A percentile compares a stretch with the other conserved stretches of the same genome.
Conservation (phyloP, 495 filamentous ascomycete genomes). For the Aspergillus ellipticus region DNA sequence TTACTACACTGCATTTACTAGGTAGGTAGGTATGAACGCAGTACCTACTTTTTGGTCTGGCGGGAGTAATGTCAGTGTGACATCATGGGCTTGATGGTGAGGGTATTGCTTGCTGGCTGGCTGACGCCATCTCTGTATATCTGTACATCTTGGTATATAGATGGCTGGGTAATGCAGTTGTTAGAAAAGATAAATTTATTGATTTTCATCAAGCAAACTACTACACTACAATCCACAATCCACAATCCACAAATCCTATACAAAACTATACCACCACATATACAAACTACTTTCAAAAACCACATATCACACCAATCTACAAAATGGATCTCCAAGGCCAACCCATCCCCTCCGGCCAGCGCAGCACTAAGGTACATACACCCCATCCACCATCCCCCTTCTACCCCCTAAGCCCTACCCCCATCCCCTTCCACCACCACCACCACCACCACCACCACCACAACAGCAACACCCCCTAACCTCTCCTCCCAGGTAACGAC, state of each 20-base stretch:
- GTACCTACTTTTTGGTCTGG: too few relatives aligned
- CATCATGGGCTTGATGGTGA: conserved; percentile 27
- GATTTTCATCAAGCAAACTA: neutral
- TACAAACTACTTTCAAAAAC: conserved; percentile 2
- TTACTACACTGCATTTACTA: too few relatives aligned
- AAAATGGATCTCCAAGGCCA: conserved; percentile 51
- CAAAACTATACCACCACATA: neutral
- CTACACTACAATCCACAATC: too few relatives aligned
- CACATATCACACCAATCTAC: too few relatives aligned
- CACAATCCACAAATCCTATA: too few relatives aligned
- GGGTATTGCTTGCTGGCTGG: neutral
- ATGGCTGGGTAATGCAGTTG: neutral
- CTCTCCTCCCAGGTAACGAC: conserved; percentile 34
- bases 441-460: neutral
- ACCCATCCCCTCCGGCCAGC: conserved; percentile 31
- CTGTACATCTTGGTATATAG: conserved; percentile 36
- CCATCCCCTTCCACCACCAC: neutral
- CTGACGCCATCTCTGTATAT: conserved; percentile 1
- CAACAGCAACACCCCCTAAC: neutral
- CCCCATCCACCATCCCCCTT: neutral
- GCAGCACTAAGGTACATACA: conserved; percentile 42
- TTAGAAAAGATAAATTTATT: neutral
- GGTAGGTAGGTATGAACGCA: too few relatives aligned
- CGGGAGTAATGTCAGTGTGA: conserved; percentile 38
- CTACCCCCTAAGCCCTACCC: too few relatives aligned